A percentile compares a stretch with the other conserved stretches of the same genome.
Conservation (phyloP, 495 filamentous ascomycete species). For the Alectoria sarmentosa region DNA sequence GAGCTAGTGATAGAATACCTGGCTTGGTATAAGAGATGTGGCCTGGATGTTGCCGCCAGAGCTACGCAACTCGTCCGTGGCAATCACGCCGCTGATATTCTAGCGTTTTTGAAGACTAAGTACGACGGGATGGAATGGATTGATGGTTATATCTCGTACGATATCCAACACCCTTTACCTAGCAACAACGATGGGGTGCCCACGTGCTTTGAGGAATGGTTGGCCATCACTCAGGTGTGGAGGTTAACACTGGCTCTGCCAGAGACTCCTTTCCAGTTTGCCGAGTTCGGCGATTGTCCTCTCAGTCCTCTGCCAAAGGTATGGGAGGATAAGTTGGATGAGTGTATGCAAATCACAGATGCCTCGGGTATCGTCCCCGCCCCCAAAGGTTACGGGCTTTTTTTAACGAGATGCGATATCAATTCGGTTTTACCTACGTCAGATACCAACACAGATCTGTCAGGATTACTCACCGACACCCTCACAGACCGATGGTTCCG, state of each 20-base stretch:
- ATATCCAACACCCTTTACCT: not conserved
- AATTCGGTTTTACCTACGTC: not conserved
- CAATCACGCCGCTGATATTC: not conserved
- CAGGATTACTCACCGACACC: not conserved
- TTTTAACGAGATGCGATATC: not conserved
- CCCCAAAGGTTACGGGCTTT: not conserved
- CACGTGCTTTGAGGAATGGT: not conserved
- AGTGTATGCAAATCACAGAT: not conserved
- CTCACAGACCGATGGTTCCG: not conserved
- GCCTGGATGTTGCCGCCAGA: not conserved
- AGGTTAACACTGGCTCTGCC: not conserved
- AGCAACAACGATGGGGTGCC: not conserved
- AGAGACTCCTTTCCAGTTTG: not conserved
- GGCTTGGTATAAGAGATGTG: not conserved
- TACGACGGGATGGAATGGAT: not conserved
- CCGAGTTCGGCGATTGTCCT: not conserved
- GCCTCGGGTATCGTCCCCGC: not conserved
- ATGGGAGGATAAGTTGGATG: not conserved
- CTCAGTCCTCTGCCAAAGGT: not conserved
- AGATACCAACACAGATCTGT: not conserved
- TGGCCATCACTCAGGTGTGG: not conserved
- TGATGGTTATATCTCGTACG: not conserved
- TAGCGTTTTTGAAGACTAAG: not conserved
- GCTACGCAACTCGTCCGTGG: not conserved
- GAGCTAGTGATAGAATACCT: not conserved